Conservation (phyloP, 768 basidiomycete species). For the Russula dissimulans region DNA sequence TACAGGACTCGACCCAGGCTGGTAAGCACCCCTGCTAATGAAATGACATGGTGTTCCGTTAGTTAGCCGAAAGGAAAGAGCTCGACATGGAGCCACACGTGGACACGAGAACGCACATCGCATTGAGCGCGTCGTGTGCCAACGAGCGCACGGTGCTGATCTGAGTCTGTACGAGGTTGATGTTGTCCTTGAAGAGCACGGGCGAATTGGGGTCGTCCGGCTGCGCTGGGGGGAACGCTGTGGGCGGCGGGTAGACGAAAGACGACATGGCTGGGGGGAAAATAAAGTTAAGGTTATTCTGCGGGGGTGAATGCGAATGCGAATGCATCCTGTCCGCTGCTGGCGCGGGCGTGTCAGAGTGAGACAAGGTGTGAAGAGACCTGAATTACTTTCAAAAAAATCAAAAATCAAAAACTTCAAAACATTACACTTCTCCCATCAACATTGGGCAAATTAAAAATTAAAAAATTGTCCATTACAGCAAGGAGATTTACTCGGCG, state of each 20-base stretch:
- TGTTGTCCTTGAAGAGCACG: conserved; percentile 16
- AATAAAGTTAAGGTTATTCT: conserved; percentile 8
- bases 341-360: no score
- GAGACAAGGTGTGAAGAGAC: no score
- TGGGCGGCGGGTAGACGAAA: conserved; percentile 4
- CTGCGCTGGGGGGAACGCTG: conserved; percentile 4
- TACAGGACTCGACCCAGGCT: conserved; percentile 7
- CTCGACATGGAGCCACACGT: background rate
- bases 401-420: no score
- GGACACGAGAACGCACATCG: conserved; percentile 8
- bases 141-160: conserved; percentile 11
- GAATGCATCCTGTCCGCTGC: background rate
- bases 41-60: background rate
- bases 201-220: conserved; percentile 18
- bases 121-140: conserved; percentile 14
- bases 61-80: background rate
- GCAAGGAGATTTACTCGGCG: no score
- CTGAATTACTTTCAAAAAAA: no score
- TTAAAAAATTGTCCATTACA: no score
- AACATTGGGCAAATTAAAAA: no score
- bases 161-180: conserved; percentile 9
- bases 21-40: conserved; percentile 17
- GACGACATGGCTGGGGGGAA: conserved; percentile 6
- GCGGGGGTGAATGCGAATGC: background rate
- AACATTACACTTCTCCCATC: no score